phyloP scores from a whole-genome alignment of 78 protist genomes.

The Bigelowiella natans region DNA sequence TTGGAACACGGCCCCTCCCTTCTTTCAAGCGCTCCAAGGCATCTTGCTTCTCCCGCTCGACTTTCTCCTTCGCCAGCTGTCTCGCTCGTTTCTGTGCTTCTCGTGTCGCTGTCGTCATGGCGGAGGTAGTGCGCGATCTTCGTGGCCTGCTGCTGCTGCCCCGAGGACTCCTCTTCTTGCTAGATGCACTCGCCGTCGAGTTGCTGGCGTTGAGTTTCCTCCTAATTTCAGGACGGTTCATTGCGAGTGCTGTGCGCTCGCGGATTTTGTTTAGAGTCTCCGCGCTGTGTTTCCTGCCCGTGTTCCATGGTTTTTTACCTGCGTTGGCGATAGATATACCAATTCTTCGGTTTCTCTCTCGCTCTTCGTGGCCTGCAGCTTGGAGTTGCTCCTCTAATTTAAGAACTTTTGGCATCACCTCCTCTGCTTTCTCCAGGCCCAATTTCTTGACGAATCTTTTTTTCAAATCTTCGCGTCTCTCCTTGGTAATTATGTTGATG shows the following conservation, averaged over 20 bases:
- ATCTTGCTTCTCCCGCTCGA: background rate
- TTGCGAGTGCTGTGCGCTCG: background rate
- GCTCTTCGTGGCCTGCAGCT: background rate
- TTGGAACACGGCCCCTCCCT: background rate
- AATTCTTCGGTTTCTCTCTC: background rate
- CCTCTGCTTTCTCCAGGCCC: background rate
- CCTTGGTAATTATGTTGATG: background rate
- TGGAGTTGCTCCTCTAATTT: background rate
- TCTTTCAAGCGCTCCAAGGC: background rate
- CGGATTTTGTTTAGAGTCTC: background rate
- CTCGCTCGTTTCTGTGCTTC: no score
- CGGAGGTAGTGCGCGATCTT: background rate
- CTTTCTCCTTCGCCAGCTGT: background rate
- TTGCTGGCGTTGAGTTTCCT: background rate
- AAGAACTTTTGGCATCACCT: background rate
- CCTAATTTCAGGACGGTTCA: background rate
- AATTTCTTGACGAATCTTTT: background rate
- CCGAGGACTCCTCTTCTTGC: background rate
- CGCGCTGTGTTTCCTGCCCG: background rate
- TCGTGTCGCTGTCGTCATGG: no score
- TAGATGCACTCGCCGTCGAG: background rate
- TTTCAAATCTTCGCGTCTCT: background rate
- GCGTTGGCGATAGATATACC: background rate
- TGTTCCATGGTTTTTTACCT: background rate
- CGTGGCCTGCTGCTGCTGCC: no score